Base-by-base conservation (phyloP, 768 basidiomycete species). In the Stropharia rugosoannulata region DNA sequence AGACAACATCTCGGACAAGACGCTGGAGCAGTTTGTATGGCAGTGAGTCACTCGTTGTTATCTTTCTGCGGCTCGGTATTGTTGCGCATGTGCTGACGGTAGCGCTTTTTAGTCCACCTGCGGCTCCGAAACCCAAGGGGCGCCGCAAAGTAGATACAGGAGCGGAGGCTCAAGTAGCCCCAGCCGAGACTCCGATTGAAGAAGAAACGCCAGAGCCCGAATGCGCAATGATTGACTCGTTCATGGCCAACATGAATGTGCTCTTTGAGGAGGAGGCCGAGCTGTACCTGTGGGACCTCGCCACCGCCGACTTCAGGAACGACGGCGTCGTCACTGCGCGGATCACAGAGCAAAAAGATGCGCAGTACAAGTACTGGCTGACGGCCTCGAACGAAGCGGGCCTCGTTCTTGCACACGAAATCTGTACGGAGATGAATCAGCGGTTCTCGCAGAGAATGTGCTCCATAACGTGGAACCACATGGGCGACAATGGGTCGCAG, bases 381-480 rank as follows among this genome's bases (percentile, higher is more conserved):
- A 70, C 75, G 13, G 84, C 85, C 5, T 75, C 80, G 9, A 77
- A 69, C 37, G 78, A 79, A 27, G 76, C 77, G 2, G 79, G 77
- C 1, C 70, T 79, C 43, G 58, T 79, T 27, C 74, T 92, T 44
- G 80, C 80, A 22, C 92, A 93, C 71, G 74, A 73, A 59, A 78
- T 93, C 49, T 69, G 75, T 18, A 74, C 82, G 4, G 80, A 87
- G 38, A 87, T 90, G 84, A 93, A 90, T 62, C 85, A 85, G 62
- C 79, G 80, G 36, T 87, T 82, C 79, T 80, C 86, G 5, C 69
- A 70, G 32, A 81, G 79, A 55, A 79, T 84, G 67, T 67, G 70
- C 45, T 90, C 95, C 3, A 79, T 98, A 63, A 95, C 95, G 29
- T 98, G 97, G 91, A 96, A 95, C 61, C 79, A 93, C 67, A 66